Base-by-base conservation (phyloP, 1,139 yeast genomes). In the Sugiyamaella neomexicana region DNA sequence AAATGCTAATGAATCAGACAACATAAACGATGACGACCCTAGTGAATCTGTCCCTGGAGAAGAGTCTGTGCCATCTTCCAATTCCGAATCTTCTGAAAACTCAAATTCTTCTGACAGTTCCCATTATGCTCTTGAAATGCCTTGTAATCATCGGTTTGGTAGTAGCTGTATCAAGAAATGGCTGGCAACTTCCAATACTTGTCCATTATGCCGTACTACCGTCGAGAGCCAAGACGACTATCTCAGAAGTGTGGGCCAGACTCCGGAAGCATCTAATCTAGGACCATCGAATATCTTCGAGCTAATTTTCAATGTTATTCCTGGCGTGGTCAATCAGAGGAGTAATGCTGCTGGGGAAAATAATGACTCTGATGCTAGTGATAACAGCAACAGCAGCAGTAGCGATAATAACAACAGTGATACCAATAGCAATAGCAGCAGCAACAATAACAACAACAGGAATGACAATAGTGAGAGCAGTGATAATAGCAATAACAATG, bases 121-220 rank as follows among this genome's bases (percentile, higher is more conserved):
- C 38, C 97, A 90, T 68, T 68, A 77, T 7, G 85, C 97, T 0
- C 74, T 86, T 1, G 74, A 78, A 58, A 76, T 91, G 79, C 95
- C 96, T 0, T 91, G 98, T 70, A 82, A 82, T 8, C 96, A 88
- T 66, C 65, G 81, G 0, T 88, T 89, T 72, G 96, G 96, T 3
- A 77, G 81, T 59, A 78, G 79, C 27, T 89, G 97, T 71, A 72
- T 88, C 40, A 77, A 75, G 58, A 86, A 84, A 61, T 89, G 97
- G 97, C 79, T 89, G 52, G 76, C 77, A 57, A 74, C 77, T 46
- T 81, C 85, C 56, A 75, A 81, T 34, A 81, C 89, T 1, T 89
- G 97, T 68, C 97, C 97, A 0, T 72, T 89, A 53, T 89, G 97
- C 66, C 80, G 97, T 56, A 73, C 73, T 27, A 74, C 79, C 1